Evolutionary conservation across 106 monocot genomes (phyloP), one percentile per base, ranked within the genome.

Genomic region (Hemerocallis citrina): DNA sequence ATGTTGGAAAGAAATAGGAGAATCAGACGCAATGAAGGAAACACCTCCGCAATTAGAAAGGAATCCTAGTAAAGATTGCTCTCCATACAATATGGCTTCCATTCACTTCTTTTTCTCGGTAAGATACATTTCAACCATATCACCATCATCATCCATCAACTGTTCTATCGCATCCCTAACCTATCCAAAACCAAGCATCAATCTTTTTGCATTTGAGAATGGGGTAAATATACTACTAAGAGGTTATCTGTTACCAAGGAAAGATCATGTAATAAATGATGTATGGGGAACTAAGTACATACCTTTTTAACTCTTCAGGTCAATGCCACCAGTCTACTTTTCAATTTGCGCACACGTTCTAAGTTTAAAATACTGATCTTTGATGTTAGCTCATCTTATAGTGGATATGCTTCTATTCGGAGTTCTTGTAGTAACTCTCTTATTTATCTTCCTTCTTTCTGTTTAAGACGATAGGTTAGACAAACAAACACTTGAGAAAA

Each of bases 381-480:
- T n/a, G n/a, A n/a, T n/a, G 91, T 86, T 24, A 91, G 69, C 41
- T 86, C 86, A 72, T 91, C 91, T 67, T 86, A 67, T 31, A 86
- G 77, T n/a, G 91, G 91, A 35, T 91, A 91, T 48, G 91, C 86
- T 57, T 86, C 82, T 37, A 79, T 72, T 70, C 86, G 81, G 59
- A 91, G 62, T 37, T 86, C 86, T 20, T 72, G 55, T n/a, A n/a
- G n/a, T n/a, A n/a, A n/a, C n/a, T n/a, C n/a, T n/a, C n/a, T n/a
- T n/a, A n/a, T n/a, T n/a, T n/a, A n/a, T n/a, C n/a, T n/a, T n/a
- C n/a, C n/a, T n/a, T n/a, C n/a, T n/a, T n/a, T n/a, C n/a, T n/a
- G n/a, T n/a, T n/a, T n/a, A n/a, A n/a, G n/a, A n/a, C n/a, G 7
- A 86, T n/a, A n/a, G n/a, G n/a, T n/a, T n/a, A n/a, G n/a, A n/a